phyloP scores from a whole-genome alignment of 208 protist genomes.

The Trypanosoma brucei region DNA sequence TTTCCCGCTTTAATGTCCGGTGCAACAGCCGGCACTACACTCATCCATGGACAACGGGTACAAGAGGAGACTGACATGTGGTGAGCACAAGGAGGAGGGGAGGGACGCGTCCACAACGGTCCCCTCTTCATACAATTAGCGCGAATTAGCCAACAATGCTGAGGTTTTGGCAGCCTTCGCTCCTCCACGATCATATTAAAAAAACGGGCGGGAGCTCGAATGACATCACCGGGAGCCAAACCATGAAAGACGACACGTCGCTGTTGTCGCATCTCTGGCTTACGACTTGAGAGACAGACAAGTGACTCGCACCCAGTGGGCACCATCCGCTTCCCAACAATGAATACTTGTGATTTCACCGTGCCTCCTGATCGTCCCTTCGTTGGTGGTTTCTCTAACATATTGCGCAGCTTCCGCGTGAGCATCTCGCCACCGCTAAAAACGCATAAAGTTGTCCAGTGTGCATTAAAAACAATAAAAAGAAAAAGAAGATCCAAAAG shows the following conservation, averaged over 20 bases:
- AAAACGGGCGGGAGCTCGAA: constrained; percentile 17
- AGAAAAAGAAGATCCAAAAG: too few relatives aligned
- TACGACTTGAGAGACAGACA: constrained; percentile 15
- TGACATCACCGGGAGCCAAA: constrained; percentile 21
- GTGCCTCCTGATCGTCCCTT: not conserved
- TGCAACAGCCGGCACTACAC: constrained; percentile 19
- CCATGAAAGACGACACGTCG: constrained; percentile 23
- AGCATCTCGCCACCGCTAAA: constrained; percentile 4
- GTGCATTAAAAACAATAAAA: too few relatives aligned
- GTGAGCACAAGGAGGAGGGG: constrained; percentile 28
- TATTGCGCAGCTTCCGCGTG: constrained; percentile 5
- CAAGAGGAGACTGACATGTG: constrained; percentile 27
- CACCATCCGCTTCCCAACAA: constrained; percentile 38
- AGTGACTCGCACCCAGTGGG: constrained; percentile 35
- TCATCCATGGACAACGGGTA: constrained; percentile 75
- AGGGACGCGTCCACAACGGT: constrained; percentile 9
- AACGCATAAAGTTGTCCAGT: too few relatives aligned
- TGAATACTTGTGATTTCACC: constrained; percentile 7
- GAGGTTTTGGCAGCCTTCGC: constrained; percentile 8
- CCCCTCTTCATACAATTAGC: not conserved
- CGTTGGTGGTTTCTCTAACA: not conserved
- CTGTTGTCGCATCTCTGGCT: constrained; percentile 8
- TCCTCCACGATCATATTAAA: constrained; percentile 18
- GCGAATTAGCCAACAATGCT: constrained; percentile 28
- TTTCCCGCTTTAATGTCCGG: constrained; percentile 32